Percentiles rank a stretch among this genome's conserved stretches.
Conservation (phyloP, 1,284 basidiomycete species). For the Ceratobasidium sp. region DNA sequence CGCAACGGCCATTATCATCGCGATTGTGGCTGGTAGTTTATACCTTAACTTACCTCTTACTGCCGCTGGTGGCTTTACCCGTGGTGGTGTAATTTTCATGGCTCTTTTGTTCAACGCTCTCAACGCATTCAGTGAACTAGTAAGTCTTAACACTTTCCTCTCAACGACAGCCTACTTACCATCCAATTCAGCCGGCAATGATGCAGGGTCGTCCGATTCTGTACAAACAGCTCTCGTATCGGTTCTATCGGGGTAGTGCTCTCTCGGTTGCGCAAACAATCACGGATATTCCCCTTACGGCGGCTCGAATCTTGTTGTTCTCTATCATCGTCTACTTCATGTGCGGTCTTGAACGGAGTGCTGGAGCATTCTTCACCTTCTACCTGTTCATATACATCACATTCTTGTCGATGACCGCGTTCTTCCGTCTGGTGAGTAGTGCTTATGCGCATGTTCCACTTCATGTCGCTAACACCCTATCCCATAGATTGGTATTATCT, state of each 20-base stretch:
- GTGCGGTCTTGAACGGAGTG: constrained; percentile 48
- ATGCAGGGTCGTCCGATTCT: constrained; percentile 75
- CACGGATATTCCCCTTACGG: constrained; percentile 56
- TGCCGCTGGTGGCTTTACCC: constrained; percentile 82
- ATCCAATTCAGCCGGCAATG: constrained; percentile 57
- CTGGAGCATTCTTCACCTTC: constrained; percentile 11
- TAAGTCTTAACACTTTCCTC: constrained; percentile 47
- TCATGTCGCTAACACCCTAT: constrained; percentile 41
- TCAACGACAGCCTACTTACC: neutral
- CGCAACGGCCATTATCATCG: constrained; percentile 53
- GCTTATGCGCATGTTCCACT: constrained; percentile 1
- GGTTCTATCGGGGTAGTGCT: constrained; percentile 80
- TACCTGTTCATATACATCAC: constrained; percentile 46
- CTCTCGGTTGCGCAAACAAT: constrained; percentile 65
- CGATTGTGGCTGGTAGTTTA: constrained; percentile 76
- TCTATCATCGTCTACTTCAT: constrained; percentile 55
- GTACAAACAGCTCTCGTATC: constrained; percentile 66
- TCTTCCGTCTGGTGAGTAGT: constrained; percentile 55
- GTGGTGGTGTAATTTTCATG: constrained; percentile 73
- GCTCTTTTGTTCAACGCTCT: constrained; percentile 75
- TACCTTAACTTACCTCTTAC: constrained; percentile 75
- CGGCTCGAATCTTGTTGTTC: constrained; percentile 56
- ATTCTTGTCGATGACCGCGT: constrained; percentile 52
- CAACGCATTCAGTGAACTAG: constrained; percentile 74
- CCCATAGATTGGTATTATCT: constrained; percentile 52